Evolutionary conservation across 768 basidiomycete genomes (phyloP), one percentile per base, ranked within the genome.

Genomic region (Tricholoma bakamatsutake): DNA sequence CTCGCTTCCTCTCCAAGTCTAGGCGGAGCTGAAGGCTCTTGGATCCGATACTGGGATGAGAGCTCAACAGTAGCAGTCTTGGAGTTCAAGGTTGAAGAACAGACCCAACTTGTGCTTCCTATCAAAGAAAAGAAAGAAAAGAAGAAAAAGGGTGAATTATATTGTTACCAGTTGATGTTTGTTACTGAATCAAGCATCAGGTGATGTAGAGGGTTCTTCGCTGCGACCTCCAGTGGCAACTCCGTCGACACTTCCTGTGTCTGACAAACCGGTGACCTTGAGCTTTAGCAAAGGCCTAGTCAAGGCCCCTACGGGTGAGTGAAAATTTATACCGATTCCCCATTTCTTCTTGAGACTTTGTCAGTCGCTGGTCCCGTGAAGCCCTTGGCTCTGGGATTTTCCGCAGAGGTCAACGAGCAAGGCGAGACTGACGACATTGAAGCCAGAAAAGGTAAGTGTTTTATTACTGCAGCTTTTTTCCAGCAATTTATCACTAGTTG

Each of bases 31-130:
- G 88, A 90, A 61, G 83, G 80, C 40, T 73, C 78, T 6, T 91
- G 85, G 82, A 86, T 91, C 21, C 77, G 84, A 55, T 98, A 98
- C 69, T 96, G 96, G 93, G 95, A 98, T 62, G 92, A 95, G 64
- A 81, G 75, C 33, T 88, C 90, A 1, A 88, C 83, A 1, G 79
- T 84, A 24, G 85, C 87, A 33, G 79, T 88, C 11, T 72, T 91
- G 46, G 87, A 89, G 62, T 93, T 92, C 65, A 82, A 90, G 65
- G 88, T 90, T 4, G 87, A 88, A 54, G 78, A 83, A 62, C 73
- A 81, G 13, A 63, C 64, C 0, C 76, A 78, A 24, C 66, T 74
- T 10, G 55, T 67, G 5, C 65, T 71, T 9, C 62, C 73, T 21
- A 52, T 71, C 1, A 72, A 77, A 24, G 72, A 75, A 49, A 74